Percentiles rank a stretch among this genome's conserved stretches.
These are phyloP conservation scores for Phytophthora litchii DNA, from an alignment of 352 stramenopile species.

Conservation along the genomic window DNA sequence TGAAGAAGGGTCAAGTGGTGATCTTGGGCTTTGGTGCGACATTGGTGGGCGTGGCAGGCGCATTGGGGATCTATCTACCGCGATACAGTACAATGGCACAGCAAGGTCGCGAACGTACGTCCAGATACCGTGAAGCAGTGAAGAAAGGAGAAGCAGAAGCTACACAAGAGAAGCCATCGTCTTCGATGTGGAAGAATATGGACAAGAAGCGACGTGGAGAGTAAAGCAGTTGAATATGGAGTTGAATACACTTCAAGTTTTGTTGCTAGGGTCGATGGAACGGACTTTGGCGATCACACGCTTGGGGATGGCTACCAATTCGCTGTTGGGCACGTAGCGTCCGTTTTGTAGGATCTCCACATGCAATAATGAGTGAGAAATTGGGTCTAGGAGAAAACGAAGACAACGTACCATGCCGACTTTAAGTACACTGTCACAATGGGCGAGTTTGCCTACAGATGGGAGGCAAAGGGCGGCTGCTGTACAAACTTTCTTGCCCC, in stretches of 20 bases:
- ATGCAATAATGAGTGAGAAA: background rate
- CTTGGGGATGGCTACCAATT: constrained; percentile 43
- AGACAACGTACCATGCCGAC: constrained; percentile 31
- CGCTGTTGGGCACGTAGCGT: constrained; percentile 46
- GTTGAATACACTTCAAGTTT: constrained; percentile 9
- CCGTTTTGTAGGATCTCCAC: constrained; percentile 42
- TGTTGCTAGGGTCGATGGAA: constrained; percentile 34
- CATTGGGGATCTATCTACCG: constrained; percentile 47
- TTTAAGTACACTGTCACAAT: constrained; percentile 39
- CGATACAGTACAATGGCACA: constrained; percentile 50
- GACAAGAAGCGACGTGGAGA: constrained; percentile 40
- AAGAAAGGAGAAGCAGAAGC: constrained; percentile 18
- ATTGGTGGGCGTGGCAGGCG: constrained; percentile 38
- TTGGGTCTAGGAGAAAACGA: background rate
- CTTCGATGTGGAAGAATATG: constrained; percentile 61
- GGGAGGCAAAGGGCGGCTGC: constrained; percentile 46
- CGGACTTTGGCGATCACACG: constrained; percentile 51
- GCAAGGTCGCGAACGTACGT: constrained; percentile 45
- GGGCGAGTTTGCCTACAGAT: constrained; percentile 46
- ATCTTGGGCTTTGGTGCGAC: constrained; percentile 44
- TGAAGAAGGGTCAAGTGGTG: constrained; percentile 38
- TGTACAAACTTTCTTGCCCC: constrained; percentile 50
- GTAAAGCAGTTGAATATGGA: constrained; percentile 5
- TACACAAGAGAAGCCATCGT: constrained; percentile 21
- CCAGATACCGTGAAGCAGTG: constrained; percentile 10